Evolutionary conservation across 495 filamentous ascomycete genomes (phyloP).

Genomic region (Penicilliopsis zonata): DNA sequence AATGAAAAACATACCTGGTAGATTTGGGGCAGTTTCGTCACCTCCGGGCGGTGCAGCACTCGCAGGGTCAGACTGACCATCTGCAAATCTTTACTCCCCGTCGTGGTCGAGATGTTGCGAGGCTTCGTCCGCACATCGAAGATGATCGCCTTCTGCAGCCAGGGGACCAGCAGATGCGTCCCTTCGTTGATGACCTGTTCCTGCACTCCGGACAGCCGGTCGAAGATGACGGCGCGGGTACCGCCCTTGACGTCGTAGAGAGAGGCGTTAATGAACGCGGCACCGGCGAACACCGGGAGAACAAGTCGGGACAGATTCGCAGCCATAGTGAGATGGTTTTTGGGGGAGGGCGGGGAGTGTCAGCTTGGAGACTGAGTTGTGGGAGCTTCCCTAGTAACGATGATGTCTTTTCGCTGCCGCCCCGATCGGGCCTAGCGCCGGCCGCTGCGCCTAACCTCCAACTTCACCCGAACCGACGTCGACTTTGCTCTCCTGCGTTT

Average conservation of each 20-base stretch:
- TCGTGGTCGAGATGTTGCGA: conserved; percentile 94
- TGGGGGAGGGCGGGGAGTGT: conserved; percentile 5
- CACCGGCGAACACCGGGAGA: conserved; percentile 55
- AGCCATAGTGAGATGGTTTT: conserved; percentile 40
- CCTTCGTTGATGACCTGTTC: conserved; percentile 89
- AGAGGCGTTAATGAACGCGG: conserved; percentile 53
- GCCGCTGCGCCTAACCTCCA: conserved; percentile 11
- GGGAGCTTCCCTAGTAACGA: conserved; percentile 13
- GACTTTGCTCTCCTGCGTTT: conserved; percentile 23
- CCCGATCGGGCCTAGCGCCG: conserved; percentile 33
- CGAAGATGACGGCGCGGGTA: conserved; percentile 94
- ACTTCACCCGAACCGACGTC: conserved; percentile 19
- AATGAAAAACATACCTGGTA: conserved; percentile 67
- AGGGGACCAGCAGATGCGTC: conserved; percentile 93
- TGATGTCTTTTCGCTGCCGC: conserved; percentile 28
- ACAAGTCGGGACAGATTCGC: conserved; percentile 54
- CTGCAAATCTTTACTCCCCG: conserved; percentile 96
- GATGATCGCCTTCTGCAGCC: conserved; percentile 88
- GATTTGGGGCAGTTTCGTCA: conserved; percentile 85
- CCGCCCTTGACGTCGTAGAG: conserved; percentile 97
- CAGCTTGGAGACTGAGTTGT: conserved; percentile 6
- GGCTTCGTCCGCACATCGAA: conserved; percentile 98
- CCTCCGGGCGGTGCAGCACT: conserved; percentile 90
- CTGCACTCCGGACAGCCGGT: conserved; percentile 83
- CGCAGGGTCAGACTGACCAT: conserved; percentile 98